Evolutionary conservation across 495 filamentous ascomycete species (phyloP), one percentile per base, ranked within the genome.

Genomic region (Corynascus novoguineensis): DNA sequence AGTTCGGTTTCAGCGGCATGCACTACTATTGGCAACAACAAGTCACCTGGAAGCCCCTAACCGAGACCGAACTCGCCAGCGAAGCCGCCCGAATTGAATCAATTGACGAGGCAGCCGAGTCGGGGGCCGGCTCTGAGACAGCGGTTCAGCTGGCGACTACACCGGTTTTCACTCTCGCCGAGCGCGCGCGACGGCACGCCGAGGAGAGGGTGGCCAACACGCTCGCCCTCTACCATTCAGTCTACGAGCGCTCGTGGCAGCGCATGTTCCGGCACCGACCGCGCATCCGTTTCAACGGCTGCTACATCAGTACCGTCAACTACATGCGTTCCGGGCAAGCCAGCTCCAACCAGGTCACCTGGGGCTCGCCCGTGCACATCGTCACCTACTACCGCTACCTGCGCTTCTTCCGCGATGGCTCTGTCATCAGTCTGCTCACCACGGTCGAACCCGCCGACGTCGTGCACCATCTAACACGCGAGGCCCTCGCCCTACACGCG

Each of bases 371-470:
- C 12, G 87, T 97, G 19, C 91, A 92, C 65, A 96, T 97, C 50
- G 91, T 98, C 34, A 98, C 93, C 0, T 98, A 97, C 72, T 97
- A 93, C 75, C 88, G 93, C 35, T 98, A 97, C 68, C 78, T 98
- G 0, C 87, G 93, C 12, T 93, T 97, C 72, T 96, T 95, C 75
- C 87, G 90, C 21, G 87, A 97, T 71, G 93, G 93, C 24, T 85
- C 86, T 1, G 83, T 80, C 48, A 81, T 97, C 28, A 87, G 82
- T 40, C 75, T 98, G 9, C 76, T 90, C 6, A 87, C 86, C 1
- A 93, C 89, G 1, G 73, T 81, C 27, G 88, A 96, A 70, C 93
- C 93, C 0, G 73, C 81, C 25, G 90, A 96, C 27, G 87, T 97
- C 12, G 90, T 95, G 1, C 86, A 86, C 46, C 74, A 88, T 57